Percentiles rank a stretch among this genome's conserved stretches.
phyloP scores from a whole-genome alignment of 257 asterid species.

The Plantago ovata region DNA sequence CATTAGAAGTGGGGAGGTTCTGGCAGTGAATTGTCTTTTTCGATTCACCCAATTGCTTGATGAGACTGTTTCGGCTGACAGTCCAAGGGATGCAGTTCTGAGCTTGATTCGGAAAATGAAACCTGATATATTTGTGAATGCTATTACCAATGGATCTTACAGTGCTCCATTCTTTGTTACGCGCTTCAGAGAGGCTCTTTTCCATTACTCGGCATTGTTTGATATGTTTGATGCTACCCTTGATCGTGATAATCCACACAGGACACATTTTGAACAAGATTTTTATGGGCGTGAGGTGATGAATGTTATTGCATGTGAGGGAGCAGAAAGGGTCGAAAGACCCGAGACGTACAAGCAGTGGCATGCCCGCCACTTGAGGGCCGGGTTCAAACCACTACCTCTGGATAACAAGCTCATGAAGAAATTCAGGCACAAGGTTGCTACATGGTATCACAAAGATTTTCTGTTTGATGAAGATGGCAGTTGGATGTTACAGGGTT shows the following conservation, averaged over 20 bases:
- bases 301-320: slow-evolving; percentile 86
- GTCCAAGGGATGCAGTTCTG: slow-evolving; percentile 74
- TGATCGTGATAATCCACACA: slow-evolving; percentile 59
- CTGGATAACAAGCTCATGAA: slow-evolving; percentile 42
- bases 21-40: slow-evolving; percentile 71
- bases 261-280: slow-evolving; percentile 68
- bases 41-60: slow-evolving; percentile 62
- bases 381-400: slow-evolving; percentile 70
- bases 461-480: slow-evolving; percentile 72
- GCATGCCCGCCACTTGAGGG: slow-evolving; percentile 69
- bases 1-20: slow-evolving; percentile 51
- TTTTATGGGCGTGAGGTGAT: slow-evolving; percentile 71
- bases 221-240: slow-evolving; percentile 80
- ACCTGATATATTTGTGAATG: slow-evolving; percentile 61
- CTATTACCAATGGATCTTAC: slow-evolving; percentile 54
- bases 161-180: slow-evolving; percentile 83
- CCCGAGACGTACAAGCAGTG: slow-evolving; percentile 94
- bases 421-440: slow-evolving; percentile 47
- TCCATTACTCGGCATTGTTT: slow-evolving; percentile 69
- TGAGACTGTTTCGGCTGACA: slow-evolving; percentile 58
- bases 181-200: slow-evolving; percentile 86
- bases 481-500: slow-evolving; percentile 87
- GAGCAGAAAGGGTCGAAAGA: slow-evolving; percentile 78
- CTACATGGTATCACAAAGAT: slow-evolving; percentile 56
- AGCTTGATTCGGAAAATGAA: slow-evolving; percentile 57